Conservation (phyloP, 495 filamentous ascomycete species). For the Saxispiralis lemnorum region DNA sequence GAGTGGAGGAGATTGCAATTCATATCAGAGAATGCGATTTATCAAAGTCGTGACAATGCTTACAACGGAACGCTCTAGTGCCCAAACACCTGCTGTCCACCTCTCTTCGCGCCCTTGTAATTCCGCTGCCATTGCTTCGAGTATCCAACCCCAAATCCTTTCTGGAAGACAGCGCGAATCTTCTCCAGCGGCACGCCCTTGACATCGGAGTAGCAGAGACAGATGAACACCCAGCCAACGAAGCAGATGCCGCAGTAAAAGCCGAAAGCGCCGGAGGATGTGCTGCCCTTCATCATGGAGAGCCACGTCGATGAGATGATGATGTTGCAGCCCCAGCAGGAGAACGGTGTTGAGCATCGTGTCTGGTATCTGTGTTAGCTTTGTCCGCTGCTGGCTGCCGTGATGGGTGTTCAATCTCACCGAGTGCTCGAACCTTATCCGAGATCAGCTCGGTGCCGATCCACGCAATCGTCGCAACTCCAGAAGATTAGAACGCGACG, state of each 20-base stretch:
- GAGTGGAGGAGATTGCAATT: too few species aligned
- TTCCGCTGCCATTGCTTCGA: constrained; percentile 12
- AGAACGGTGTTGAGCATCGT: background rate
- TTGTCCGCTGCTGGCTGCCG: too few species aligned
- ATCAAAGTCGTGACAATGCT: too few species aligned
- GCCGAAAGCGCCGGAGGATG: constrained; percentile 10
- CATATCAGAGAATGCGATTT: too few species aligned
- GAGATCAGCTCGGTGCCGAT: constrained; percentile 12
- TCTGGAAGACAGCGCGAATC: constrained; percentile 8
- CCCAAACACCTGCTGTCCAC: constrained; percentile 4
- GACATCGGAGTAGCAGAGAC: constrained; percentile 12
- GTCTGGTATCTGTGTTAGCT: background rate
- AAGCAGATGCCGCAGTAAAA: constrained; percentile 14
- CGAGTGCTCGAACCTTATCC: constrained; percentile 8
- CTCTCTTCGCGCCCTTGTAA: constrained; percentile 6
- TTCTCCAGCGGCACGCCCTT: constrained; percentile 11
- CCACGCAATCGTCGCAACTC: constrained; percentile 10
- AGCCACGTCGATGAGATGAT: constrained; percentile 2
- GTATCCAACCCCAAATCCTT: constrained; percentile 9
- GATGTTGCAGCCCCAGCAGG: too few species aligned
- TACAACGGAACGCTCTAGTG: background rate
- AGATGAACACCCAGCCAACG: constrained; percentile 10
- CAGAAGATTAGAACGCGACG: constrained; percentile 3
- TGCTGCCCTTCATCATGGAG: constrained; percentile 10
- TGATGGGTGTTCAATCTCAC: constrained; percentile 10